Percentiles rank a stretch among this genome's conserved stretches.
These are phyloP conservation scores for Stachybotrys elegans DNA, from an alignment of 2,329 filamentous ascomycete genomes.

Conservation along the genomic window DNA sequence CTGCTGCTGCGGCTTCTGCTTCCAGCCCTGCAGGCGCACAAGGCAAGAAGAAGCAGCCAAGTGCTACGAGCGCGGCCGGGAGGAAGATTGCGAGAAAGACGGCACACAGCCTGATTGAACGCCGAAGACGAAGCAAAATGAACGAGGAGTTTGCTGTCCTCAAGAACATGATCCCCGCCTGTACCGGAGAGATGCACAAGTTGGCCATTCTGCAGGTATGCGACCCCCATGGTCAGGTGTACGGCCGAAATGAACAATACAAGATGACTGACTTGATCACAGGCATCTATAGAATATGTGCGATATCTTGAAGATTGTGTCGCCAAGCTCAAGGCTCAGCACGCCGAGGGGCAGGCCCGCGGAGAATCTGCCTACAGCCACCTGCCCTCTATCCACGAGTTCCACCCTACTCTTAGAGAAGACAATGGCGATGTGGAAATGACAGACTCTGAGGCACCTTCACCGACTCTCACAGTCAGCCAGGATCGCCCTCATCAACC, in stretches of 20 bases:
- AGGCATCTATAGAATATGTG: constrained; percentile 96
- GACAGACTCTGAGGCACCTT: constrained; percentile 46
- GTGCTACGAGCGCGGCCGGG: constrained; percentile 75
- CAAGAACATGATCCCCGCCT: constrained; percentile 94
- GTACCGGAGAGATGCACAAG: constrained; percentile 97
- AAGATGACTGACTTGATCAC: constrained; percentile 6
- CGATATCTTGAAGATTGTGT: constrained; percentile 91
- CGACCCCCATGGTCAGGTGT: constrained; percentile 3
- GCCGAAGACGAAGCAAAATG: constrained; percentile 90
- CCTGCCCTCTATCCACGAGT: constrained; percentile 32
- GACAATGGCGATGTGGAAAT: constrained; percentile 54
- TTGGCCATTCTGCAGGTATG: constrained; percentile 85
- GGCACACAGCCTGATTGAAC: constrained; percentile 91
- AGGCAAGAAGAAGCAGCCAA: constrained; percentile 72
- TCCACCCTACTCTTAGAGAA: constrained; percentile 35
- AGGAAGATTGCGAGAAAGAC: constrained; percentile 94
- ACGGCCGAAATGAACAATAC: not conserved
- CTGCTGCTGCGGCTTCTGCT: constrained; percentile 14
- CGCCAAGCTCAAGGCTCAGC: constrained; percentile 65
- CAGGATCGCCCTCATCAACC: constrained; percentile 33
- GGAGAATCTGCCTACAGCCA: constrained; percentile 21
- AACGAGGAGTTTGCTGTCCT: constrained; percentile 94
- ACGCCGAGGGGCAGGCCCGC: constrained; percentile 25
- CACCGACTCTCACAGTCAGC: constrained; percentile 37
- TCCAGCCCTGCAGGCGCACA: constrained; percentile 16